These are phyloP conservation scores for Xylaria sp. DNA, from an alignment of 2,329 filamentous ascomycete genomes.

Conservation along the genomic window DNA sequence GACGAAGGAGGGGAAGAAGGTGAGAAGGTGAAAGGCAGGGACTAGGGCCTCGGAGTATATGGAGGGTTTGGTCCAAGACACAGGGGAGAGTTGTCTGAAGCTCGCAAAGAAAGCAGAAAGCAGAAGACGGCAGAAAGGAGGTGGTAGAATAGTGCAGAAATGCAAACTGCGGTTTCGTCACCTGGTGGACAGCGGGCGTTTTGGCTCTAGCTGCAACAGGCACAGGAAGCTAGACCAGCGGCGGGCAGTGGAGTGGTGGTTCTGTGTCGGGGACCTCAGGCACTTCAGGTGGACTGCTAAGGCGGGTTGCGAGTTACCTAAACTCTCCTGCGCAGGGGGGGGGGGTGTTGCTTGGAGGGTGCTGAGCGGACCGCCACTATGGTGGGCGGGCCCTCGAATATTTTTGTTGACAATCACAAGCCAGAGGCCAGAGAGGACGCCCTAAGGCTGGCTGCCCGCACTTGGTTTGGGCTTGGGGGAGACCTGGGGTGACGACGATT, in stretches of 20 bases:
- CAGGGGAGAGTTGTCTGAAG: conserved; percentile 24
- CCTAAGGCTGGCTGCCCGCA: conserved; percentile 12
- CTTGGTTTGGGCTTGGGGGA: neutral
- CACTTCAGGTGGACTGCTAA: too few species aligned
- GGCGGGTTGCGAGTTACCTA: too few species aligned
- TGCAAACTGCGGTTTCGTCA: conserved; percentile 34
- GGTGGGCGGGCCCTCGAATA: conserved; percentile 34
- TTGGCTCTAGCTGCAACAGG: conserved; percentile 22
- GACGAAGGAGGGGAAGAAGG: conserved; percentile 31
- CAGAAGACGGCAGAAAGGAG: conserved; percentile 35
- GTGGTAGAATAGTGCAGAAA: conserved; percentile 37
- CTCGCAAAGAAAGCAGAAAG: conserved; percentile 33
- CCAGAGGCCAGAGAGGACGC: conserved; percentile 1
- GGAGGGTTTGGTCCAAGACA: conserved; percentile 34
- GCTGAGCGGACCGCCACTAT: neutral
- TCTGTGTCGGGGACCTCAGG: too few species aligned
- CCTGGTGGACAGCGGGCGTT: conserved; percentile 32
- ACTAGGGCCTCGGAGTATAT: conserved; percentile 24
- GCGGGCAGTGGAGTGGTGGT: too few species aligned
- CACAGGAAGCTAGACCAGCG: too few species aligned
- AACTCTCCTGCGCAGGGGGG: neutral
- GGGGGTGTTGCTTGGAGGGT: too few species aligned
- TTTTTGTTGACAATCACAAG: conserved; percentile 43
- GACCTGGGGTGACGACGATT: neutral
- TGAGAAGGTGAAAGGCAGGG: conserved; percentile 11